These are phyloP conservation scores for Colletotrichum sublineola DNA, from an alignment of 2,329 filamentous ascomycete genomes.

Conservation along the genomic window DNA sequence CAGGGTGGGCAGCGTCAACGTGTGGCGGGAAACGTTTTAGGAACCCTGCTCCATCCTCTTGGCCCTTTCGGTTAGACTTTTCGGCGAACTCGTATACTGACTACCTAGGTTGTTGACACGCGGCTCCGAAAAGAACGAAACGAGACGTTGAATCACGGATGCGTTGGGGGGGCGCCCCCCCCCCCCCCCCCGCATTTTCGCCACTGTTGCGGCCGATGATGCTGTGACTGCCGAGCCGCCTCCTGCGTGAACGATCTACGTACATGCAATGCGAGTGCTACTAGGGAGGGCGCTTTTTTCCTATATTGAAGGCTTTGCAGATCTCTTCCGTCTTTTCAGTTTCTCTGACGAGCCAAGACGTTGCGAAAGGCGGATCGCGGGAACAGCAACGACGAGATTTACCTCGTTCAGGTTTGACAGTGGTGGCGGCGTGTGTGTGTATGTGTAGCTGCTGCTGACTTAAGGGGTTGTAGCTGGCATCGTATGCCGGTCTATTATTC, in stretches of 20 bases:
- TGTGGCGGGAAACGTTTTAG: conserved; percentile 33
- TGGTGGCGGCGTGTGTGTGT: not conserved
- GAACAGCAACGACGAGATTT: not conserved
- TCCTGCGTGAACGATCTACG: conserved; percentile 26
- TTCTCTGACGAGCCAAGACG: conserved; percentile 24
- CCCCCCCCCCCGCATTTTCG: conserved; percentile 19
- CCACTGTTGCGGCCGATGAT: conserved; percentile 24
- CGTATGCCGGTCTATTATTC: not conserved
- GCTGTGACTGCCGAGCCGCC: conserved; percentile 29
- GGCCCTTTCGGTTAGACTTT: not conserved
- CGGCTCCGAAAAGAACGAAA: not conserved
- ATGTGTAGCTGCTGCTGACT: not conserved
- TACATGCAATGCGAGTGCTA: conserved; percentile 21
- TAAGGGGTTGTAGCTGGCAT: not conserved
- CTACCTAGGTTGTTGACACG: not conserved
- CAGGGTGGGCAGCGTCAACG: not conserved
- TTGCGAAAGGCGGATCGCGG: not conserved
- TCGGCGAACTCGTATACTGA: not conserved
- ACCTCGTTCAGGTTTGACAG: not conserved
- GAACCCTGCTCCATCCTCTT: not conserved
- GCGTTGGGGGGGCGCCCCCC: not conserved
- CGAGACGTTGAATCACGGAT: conserved; percentile 19
- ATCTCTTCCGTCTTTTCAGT: conserved; percentile 5
- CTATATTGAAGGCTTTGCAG: not conserved
- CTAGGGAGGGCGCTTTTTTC: conserved; percentile 4